Base-by-base conservation (phyloP, 2,329 filamentous ascomycete species). In the Raffaelea ambrosiae region DNA sequence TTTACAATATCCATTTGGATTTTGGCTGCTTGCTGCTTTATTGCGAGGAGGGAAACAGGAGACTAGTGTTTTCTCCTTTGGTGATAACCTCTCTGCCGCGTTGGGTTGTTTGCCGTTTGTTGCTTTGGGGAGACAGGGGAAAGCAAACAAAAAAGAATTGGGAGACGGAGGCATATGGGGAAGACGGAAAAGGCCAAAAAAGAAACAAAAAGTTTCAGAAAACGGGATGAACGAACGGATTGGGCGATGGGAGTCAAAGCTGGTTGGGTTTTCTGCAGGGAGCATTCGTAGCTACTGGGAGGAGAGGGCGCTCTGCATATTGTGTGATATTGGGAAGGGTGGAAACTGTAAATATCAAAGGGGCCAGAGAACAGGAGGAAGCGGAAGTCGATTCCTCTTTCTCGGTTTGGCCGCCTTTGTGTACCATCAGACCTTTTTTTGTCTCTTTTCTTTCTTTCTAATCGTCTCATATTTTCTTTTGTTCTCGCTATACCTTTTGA, bases 281-380 rank as follows among this genome's bases (percentile, higher is more conserved):
- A 29, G 35, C 35, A 38, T 38, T 38, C 16, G 35, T 38, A 38
- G 35, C 16, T 38, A 14, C 35, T 19, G 14, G 35, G 35, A 38
- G 35, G n/a, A n/a, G n/a, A n/a, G n/a, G n/a, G n/a, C 35, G 8
- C 18, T 16, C 18, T 38, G 13, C 14, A 38, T 29, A 29, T 29
- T 29, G 26, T 29, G 26, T 7, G 7, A 29, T 29, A 29, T 29
- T 7, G 26, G 7, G 7, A 13, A 29, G 26, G 26, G 26, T 29
- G 26, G 35, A 19, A 38, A 38, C 20, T 41, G 40, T 41, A 41
- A 22, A 41, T 41, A 41, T 41, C 40, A 41, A 41, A 41, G 40
- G 40, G 35, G 26, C 13, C 26, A 29, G 16, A n/a, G 8, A n/a
- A 26, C 3, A 5, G 20, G 40, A 41, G 4, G 10, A 26, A 20